These are phyloP conservation scores for Microsporum ferrugineum DNA, from an alignment of 2,329 filamentous ascomycete species.

Conservation along the genomic window DNA sequence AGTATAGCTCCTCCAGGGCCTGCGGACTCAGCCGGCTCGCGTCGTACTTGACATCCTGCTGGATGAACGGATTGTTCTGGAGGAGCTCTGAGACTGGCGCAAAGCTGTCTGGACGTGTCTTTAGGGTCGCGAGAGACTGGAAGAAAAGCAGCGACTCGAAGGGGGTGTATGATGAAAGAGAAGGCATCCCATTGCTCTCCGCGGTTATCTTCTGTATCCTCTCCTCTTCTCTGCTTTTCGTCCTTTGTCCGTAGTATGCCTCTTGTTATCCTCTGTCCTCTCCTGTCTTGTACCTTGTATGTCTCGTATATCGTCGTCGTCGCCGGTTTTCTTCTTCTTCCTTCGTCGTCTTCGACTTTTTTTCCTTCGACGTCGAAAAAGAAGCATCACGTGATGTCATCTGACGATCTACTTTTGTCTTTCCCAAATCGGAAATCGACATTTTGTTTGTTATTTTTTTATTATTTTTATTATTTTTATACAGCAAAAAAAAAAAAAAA, in stretches of 20 bases:
- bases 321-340: not conserved
- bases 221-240: not conserved
- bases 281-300: not conserved
- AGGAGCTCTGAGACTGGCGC: constrained; percentile 61
- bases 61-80: constrained; percentile 61
- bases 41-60: constrained; percentile 60
- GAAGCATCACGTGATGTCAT: not conserved
- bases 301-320: not conserved
- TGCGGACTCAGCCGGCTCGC: constrained; percentile 61
- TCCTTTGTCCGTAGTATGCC: not conserved
- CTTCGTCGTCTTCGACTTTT: not conserved
- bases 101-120: constrained; percentile 56
- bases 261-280: not conserved
- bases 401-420: not conserved
- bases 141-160: constrained; percentile 81
- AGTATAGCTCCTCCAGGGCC: constrained; percentile 66
- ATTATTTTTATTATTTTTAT: not conserved
- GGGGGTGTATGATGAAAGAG: constrained; percentile 59
- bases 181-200: constrained; percentile 42
- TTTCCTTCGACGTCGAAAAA: not conserved
- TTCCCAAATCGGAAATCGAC: not conserved
- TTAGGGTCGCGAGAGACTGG: constrained; percentile 61
- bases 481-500: not conserved
- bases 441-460: not conserved
- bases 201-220: not conserved